phyloP scores from a whole-genome alignment of 1,284 basidiomycete genomes.

The Abortiporus biennis region DNA sequence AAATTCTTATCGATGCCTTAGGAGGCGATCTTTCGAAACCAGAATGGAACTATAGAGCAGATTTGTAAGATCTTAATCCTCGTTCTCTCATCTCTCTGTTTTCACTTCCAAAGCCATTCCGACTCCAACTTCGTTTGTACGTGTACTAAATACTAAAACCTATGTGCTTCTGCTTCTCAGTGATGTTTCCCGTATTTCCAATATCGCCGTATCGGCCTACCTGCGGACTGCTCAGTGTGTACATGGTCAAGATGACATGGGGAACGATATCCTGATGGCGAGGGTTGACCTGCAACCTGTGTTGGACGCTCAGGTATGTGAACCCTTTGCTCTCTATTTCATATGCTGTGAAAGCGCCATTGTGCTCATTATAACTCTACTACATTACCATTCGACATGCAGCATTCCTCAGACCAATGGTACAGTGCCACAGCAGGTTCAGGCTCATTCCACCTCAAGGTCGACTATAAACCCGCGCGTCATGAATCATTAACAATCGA shows the following conservation, averaged over 20 bases:
- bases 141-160: too few species aligned
- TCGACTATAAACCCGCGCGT: slow-evolving; percentile 85
- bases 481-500: slow-evolving; percentile 89
- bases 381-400: not conserved
- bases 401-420: slow-evolving; percentile 84
- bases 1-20: slow-evolving; percentile 93
- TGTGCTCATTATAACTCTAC: slow-evolving; percentile 4
- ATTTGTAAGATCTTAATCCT: slow-evolving; percentile 63
- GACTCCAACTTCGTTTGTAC: too few species aligned
- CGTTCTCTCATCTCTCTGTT: not conserved
- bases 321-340: slow-evolving; percentile 7
- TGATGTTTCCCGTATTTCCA: slow-evolving; percentile 87
- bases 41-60: slow-evolving; percentile 95
- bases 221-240: slow-evolving; percentile 68
- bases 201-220: slow-evolving; percentile 85
- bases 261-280: slow-evolving; percentile 86
- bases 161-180: too few species aligned
- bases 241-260: slow-evolving; percentile 82
- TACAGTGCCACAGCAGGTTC: slow-evolving; percentile 79
- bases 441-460: slow-evolving; percentile 94
- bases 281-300: slow-evolving; percentile 87
- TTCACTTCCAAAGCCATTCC: not conserved
- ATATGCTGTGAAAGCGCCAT: too few species aligned
- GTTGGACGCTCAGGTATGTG: slow-evolving; percentile 72
- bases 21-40: slow-evolving; percentile 84